Conservation (phyloP, 345 rosid genomes). For the Syzygium aqueum region DNA sequence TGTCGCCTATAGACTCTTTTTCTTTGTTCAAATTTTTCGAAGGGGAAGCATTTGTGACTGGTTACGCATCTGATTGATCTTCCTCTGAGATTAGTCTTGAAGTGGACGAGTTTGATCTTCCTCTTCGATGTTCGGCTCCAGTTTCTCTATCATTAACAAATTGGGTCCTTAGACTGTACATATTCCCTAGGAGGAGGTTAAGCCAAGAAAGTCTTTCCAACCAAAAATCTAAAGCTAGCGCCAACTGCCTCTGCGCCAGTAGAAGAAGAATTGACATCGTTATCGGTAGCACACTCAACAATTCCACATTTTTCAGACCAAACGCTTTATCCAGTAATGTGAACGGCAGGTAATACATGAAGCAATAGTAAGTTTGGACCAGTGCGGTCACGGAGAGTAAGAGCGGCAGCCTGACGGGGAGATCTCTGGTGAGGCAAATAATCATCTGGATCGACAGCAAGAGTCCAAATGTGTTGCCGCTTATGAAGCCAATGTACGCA, state of each 20-base stretch:
- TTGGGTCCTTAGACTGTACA: background rate
- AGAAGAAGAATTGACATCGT: background rate
- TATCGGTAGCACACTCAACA: background rate
- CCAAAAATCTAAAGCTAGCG: background rate
- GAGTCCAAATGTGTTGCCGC: too few species aligned
- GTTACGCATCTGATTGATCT: too few species aligned
- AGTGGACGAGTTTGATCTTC: too few species aligned
- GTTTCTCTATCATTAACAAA: background rate
- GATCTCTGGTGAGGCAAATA: too few species aligned
- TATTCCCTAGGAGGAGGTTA: background rate
- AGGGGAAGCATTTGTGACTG: too few species aligned
- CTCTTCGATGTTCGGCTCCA: background rate
- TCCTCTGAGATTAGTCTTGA: too few species aligned
- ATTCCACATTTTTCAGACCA: background rate
- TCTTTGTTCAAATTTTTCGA: background rate
- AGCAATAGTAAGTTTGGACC: too few species aligned
- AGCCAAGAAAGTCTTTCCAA: background rate
- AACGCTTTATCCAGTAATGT: background rate
- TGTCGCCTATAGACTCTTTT: background rate
- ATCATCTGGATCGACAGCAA: too few species aligned
- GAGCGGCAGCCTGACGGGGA: too few species aligned
- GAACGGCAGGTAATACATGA: too few species aligned
- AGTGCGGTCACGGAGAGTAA: too few species aligned
- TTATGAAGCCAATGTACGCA: too few species aligned
- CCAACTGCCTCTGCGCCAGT: background rate